Evolutionary conservation across 306 rosid genomes (phyloP).

Genomic region (Prunus mira): DNA sequence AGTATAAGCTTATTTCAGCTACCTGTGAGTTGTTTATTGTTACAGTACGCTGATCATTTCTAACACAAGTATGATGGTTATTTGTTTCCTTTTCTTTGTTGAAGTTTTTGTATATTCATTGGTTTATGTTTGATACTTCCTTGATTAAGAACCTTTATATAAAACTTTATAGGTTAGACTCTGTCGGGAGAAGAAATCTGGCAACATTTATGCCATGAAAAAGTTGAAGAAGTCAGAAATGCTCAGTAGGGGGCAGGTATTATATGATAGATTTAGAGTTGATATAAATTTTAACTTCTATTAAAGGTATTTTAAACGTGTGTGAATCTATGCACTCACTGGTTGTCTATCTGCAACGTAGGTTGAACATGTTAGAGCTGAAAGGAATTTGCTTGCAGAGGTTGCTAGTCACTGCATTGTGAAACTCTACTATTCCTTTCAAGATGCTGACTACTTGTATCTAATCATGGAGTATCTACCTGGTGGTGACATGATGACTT

Average conservation of each 20-base stretch:
- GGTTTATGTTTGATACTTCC: conserved; percentile 10
- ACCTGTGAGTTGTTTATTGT: background rate
- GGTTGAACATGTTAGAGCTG: conserved; percentile 81
- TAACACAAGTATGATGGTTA: background rate
- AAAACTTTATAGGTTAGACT: conserved; percentile 41
- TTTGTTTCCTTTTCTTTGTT: conserved; percentile 9
- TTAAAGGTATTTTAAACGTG: background rate
- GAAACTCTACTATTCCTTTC: conserved; percentile 91
- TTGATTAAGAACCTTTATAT: conserved; percentile 7
- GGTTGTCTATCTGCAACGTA: conserved; percentile 16
- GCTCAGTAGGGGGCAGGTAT: conserved; percentile 68
- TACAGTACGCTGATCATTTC: too few relatives aligned
- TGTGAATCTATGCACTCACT: conserved; percentile 8
- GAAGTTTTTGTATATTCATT: background rate
- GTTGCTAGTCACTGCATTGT: conserved; percentile 90
- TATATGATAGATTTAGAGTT: background rate
- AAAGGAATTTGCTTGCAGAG: conserved; percentile 91
- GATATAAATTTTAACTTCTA: conserved; percentile 1
- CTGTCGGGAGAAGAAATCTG: conserved; percentile 58
- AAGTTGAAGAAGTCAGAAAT: conserved; percentile 63
- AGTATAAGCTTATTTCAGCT: conserved; percentile 5
- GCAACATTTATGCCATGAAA: conserved; percentile 61
- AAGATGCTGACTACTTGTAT: conserved; percentile 77
- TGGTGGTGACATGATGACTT: conserved; percentile 96
- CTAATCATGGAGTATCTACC: conserved; percentile 94